Conservation (phyloP, 805 yeast genomes). For the Starmerella floris region DNA sequence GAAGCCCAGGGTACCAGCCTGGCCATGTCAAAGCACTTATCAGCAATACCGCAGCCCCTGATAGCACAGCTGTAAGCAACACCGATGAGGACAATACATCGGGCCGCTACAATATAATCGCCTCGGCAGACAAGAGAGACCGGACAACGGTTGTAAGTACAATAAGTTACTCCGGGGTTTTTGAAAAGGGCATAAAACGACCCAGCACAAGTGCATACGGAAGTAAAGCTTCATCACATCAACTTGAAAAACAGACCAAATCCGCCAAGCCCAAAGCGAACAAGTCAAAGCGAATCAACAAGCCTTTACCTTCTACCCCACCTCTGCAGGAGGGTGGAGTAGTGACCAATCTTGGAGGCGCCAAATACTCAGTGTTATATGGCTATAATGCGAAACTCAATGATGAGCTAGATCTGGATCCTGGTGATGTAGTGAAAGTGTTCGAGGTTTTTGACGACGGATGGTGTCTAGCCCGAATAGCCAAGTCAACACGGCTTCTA, state of each 20-base stretch:
- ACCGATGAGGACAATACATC: too few relatives aligned
- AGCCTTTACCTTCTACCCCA: conserved; percentile 20
- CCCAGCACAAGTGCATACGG: too few relatives aligned
- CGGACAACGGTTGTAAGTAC: not conserved
- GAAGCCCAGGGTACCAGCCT: conserved; percentile 14
- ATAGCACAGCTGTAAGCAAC: too few relatives aligned
- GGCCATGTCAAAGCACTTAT: too few relatives aligned
- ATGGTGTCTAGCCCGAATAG: conserved; percentile 64
- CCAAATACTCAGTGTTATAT: conserved; percentile 46
- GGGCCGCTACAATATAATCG: too few relatives aligned
- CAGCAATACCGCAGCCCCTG: too few relatives aligned
- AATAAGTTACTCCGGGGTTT: not conserved
- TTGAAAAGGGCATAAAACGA: not conserved
- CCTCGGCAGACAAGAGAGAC: not conserved
- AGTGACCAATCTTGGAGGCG: conserved; percentile 16
- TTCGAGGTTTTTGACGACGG: conserved; percentile 79
- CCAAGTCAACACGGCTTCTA: not conserved
- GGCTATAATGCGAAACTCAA: conserved; percentile 67
- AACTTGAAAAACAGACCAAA: too few relatives aligned
- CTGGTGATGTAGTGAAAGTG: conserved; percentile 59
- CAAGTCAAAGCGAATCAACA: conserved; percentile 8
- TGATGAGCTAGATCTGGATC: conserved; percentile 59
- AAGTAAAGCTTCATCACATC: too few relatives aligned
- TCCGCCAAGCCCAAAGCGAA: too few relatives aligned
- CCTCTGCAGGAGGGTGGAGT: conserved; percentile 14